phyloP scores from a whole-genome alignment of 768 basidiomycete genomes.

The Xanthoconium stramineum region DNA sequence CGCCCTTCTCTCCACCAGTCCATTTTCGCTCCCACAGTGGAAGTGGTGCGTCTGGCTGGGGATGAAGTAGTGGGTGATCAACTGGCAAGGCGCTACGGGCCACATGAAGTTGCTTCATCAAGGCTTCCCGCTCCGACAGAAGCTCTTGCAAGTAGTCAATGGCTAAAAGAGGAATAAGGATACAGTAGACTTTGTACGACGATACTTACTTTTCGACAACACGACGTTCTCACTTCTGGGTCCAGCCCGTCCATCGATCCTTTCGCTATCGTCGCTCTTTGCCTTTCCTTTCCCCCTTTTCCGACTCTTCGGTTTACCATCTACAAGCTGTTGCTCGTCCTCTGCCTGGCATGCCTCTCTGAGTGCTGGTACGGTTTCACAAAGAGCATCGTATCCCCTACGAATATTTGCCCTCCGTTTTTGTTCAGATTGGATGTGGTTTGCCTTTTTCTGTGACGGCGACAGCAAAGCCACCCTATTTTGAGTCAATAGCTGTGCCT shows the following conservation, averaged over 20 bases:
- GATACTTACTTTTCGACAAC: constrained; percentile 71
- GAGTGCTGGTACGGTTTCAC: constrained; percentile 78
- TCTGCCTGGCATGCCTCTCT: constrained; percentile 77
- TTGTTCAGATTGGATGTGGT: constrained; percentile 93
- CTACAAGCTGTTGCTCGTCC: constrained; percentile 47
- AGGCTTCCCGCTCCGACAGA: constrained; percentile 52
- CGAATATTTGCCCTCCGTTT: constrained; percentile 91
- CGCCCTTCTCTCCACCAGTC: constrained; percentile 65
- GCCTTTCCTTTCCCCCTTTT: constrained; percentile 36
- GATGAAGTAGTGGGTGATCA: constrained; percentile 53
- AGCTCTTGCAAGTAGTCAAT: constrained; percentile 81
- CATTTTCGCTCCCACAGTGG: constrained; percentile 82
- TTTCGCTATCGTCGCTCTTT: constrained; percentile 53
- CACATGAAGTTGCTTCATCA: constrained; percentile 56
- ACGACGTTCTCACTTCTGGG: constrained; percentile 91
- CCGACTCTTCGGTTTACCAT: constrained; percentile 35
- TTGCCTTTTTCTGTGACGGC: constrained; percentile 86
- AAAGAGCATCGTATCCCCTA: constrained; percentile 83
- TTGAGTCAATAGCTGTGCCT: constrained; percentile 12
- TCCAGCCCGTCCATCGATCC: constrained; percentile 80
- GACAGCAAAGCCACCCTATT: constrained; percentile 49
- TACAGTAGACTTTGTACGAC: not conserved
- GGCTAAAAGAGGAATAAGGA: constrained; percentile 42
- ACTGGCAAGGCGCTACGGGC: constrained; percentile 57
- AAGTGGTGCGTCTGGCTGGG: constrained; percentile 23